Percentiles rank a stretch among this genome's conserved stretches.
These are phyloP conservation scores for Schizonepeta tenuifolia DNA, from an alignment of 257 asterid species.

Conservation along the genomic window DNA sequence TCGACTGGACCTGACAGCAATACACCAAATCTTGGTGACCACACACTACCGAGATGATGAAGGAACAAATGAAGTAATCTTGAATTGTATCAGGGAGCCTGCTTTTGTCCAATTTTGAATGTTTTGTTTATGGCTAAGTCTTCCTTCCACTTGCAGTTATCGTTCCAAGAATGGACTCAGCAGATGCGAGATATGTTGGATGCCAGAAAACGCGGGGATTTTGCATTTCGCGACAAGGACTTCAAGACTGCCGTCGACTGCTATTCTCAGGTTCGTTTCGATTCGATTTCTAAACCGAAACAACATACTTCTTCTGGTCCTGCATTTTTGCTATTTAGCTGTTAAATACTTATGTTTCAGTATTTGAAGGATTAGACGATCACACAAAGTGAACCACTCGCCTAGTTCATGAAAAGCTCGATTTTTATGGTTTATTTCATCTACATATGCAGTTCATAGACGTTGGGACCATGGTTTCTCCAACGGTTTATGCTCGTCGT, in stretches of 20 bases:
- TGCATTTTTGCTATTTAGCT: no score
- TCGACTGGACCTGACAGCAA: constrained; percentile 82
- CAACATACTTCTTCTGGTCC: no score
- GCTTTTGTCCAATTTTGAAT: neutral
- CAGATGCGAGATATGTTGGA: constrained; percentile 87
- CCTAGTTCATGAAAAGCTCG: neutral
- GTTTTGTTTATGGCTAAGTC: neutral
- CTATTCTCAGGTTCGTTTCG: constrained; percentile 64
- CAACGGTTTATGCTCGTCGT: constrained; percentile 85
- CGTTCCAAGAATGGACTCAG: constrained; percentile 74
- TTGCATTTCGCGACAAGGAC: constrained; percentile 84
- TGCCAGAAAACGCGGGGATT: constrained; percentile 85
- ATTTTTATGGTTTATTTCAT: constrained; percentile 18
- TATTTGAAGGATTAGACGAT: neutral
- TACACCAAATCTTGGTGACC: constrained; percentile 59
- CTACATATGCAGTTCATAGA: constrained; percentile 61
- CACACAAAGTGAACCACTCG: neutral
- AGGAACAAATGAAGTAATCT: constrained; percentile 55
- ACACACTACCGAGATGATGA: constrained; percentile 57
- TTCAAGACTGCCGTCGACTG: constrained; percentile 73
- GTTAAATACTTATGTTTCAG: neutral
- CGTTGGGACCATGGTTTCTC: constrained; percentile 87
- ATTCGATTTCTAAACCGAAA: neutral
- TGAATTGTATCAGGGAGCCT: neutral
- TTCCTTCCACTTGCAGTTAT: constrained; percentile 38